Percentiles rank a stretch among this genome's conserved stretches.
Evolutionary conservation across 2,329 filamentous ascomycete species (phyloP).

Genomic region (Alternaria sp.): DNA sequence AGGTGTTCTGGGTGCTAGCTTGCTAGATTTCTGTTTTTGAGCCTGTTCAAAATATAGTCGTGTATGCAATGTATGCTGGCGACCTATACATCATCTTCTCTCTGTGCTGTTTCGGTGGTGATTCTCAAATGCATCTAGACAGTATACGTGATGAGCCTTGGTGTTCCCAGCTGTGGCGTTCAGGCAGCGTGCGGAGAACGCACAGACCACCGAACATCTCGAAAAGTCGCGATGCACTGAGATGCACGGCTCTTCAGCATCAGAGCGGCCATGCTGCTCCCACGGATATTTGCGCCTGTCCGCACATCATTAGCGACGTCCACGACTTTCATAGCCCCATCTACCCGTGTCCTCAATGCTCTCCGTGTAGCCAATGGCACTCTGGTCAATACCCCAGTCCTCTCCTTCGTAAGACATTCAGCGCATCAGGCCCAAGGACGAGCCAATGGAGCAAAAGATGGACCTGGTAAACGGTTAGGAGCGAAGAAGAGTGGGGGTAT

Average conservation of each 20-base stretch:
- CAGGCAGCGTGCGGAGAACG: constrained; percentile 11
- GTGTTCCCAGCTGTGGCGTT: not conserved
- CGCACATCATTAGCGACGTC: constrained; percentile 43
- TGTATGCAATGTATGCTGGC: constrained; percentile 18
- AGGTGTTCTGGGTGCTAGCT: constrained; percentile 29
- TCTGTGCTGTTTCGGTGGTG: not conserved
- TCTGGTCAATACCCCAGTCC: constrained; percentile 43
- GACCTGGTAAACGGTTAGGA: constrained; percentile 85
- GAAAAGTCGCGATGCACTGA: constrained; percentile 39
- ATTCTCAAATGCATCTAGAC: not conserved
- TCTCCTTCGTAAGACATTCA: constrained; percentile 65
- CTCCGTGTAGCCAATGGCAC: constrained; percentile 47
- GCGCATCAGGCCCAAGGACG: constrained; percentile 71
- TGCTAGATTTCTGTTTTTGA: constrained; percentile 28
- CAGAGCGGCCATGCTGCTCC: constrained; percentile 51
- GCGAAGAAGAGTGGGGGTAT: constrained; percentile 90
- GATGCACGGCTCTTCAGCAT: constrained; percentile 22
- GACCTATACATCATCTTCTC: not conserved
- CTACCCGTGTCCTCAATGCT: constrained; percentile 43
- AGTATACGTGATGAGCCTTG: not conserved
- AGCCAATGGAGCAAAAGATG: constrained; percentile 74
- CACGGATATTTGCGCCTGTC: constrained; percentile 51
- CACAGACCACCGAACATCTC: constrained; percentile 29
- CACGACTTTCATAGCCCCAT: constrained; percentile 33
- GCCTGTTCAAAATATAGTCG: constrained; percentile 23